Evolutionary conservation across 768 basidiomycete genomes (phyloP).

Genomic region (Brasilioporus rufonigricans): DNA sequence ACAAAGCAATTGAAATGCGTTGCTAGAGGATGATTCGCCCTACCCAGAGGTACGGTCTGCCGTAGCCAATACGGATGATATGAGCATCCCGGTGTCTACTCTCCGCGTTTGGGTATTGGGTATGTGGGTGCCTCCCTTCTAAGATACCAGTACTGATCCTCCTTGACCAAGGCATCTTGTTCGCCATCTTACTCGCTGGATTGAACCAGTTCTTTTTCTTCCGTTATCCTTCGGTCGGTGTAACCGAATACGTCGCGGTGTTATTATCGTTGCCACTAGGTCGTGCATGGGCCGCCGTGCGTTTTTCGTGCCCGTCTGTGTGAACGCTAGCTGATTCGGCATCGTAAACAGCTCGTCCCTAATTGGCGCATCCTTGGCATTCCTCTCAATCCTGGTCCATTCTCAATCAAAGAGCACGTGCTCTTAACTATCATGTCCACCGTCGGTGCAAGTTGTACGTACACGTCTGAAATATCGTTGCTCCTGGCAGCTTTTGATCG

Average conservation of each 20-base stretch:
- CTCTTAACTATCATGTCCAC: constrained; percentile 69
- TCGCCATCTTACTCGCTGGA: constrained; percentile 62
- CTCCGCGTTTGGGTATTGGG: constrained; percentile 63
- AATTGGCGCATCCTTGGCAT: constrained; percentile 53
- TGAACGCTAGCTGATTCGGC: not conserved
- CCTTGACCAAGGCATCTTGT: constrained; percentile 32
- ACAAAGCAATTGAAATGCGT: constrained; percentile 13
- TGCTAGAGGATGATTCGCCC: constrained; percentile 69
- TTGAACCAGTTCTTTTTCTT: constrained; percentile 81
- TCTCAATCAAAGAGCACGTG: constrained; percentile 72
- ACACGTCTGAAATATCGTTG: not conserved
- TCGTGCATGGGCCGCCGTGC: constrained; percentile 53
- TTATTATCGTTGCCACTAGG: constrained; percentile 70
- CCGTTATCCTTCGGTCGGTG: constrained; percentile 51
- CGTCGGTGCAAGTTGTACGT: constrained; percentile 35
- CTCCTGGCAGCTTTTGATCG: not conserved
- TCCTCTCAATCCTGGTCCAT: constrained; percentile 69
- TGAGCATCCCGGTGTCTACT: constrained; percentile 55
- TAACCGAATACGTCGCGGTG: constrained; percentile 60
- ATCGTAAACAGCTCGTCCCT: constrained; percentile 43
- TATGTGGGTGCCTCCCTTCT: not conserved
- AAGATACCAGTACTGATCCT: not conserved
- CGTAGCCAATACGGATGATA: constrained; percentile 72
- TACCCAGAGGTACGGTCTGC: constrained; percentile 82
- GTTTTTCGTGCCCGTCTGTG: not conserved